These are phyloP conservation scores for Monilinia polystroma DNA, from an alignment of 2,329 filamentous ascomycete genomes.

Conservation along the genomic window DNA sequence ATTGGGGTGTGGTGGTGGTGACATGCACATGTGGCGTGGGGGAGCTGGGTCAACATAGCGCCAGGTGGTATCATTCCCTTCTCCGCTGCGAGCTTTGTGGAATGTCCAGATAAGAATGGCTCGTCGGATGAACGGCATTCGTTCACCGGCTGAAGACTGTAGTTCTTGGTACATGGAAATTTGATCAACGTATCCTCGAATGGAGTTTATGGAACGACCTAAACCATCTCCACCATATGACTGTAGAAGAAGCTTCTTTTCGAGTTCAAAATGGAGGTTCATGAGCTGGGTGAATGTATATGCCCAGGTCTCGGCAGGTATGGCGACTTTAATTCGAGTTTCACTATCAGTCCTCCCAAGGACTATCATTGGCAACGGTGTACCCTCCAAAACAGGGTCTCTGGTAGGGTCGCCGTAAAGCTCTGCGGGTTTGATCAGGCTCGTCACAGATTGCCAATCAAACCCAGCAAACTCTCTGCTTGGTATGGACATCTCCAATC, in stretches of 20 bases:
- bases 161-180: conserved; percentile 69
- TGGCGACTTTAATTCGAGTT: conserved; percentile 35
- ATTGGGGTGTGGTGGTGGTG: conserved; percentile 32
- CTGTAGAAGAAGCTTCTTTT: conserved; percentile 47
- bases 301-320: conserved; percentile 39
- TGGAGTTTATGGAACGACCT: conserved; percentile 41
- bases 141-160: conserved; percentile 53
- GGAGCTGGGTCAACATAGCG: conserved; percentile 49
- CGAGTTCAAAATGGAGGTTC: conserved; percentile 31
- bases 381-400: conserved; percentile 38
- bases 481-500: conserved; percentile 59
- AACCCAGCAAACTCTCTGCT: conserved; percentile 54
- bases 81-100: conserved; percentile 50
- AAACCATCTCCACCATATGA: conserved; percentile 41
- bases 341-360: conserved; percentile 27
- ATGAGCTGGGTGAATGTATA: conserved; percentile 36
- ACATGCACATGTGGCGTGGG: conserved; percentile 35
- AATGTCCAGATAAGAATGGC: conserved; percentile 65
- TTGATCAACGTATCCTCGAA: conserved; percentile 57
- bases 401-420: conserved; percentile 39
- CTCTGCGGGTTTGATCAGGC: conserved; percentile 56
- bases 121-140: conserved; percentile 53
- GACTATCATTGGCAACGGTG: conserved; percentile 27
- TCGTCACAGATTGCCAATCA: conserved; percentile 60
- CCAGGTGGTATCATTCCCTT: conserved; percentile 58